These are phyloP conservation scores for Flammula alnicola DNA, from an alignment of 1,284 basidiomycete species.

Conservation along the genomic window DNA sequence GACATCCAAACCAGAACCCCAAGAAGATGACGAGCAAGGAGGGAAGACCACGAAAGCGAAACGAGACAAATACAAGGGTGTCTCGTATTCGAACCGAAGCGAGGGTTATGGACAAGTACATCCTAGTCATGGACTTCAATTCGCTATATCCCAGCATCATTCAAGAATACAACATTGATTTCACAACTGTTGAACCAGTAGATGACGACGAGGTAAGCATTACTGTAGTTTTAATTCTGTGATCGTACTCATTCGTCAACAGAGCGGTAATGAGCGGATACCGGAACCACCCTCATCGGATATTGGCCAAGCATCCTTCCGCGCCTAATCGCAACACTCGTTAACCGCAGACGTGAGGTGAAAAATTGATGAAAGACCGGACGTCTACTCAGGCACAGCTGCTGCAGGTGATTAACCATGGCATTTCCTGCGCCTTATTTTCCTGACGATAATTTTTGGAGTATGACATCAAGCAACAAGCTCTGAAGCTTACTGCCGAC, in stretches of 20 bases:
- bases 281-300: constrained; percentile 86
- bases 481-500: constrained; percentile 97
- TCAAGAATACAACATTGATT: constrained; percentile 99
- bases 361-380: constrained; percentile 96
- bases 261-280: constrained; percentile 85
- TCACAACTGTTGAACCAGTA: constrained; percentile 89
- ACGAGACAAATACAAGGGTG: constrained; percentile 98
- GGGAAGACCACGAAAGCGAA: constrained; percentile 67
- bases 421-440: not conserved
- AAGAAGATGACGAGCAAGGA: constrained; percentile 66
- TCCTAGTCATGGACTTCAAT: constrained; percentile 99
- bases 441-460: constrained; percentile 33
- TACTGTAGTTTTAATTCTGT: not conserved
- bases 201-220: constrained; percentile 63
- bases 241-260: not conserved
- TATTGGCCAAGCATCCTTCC: constrained; percentile 86
- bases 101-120: constrained; percentile 95
- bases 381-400: constrained; percentile 76
- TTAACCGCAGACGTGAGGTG: constrained; percentile 88
- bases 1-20: constrained; percentile 66
- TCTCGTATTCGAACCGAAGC: constrained; percentile 96
- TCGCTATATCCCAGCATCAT: constrained; percentile 99
- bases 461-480: constrained; percentile 98
- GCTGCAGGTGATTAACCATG: constrained; percentile 72
- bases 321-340: constrained; percentile 93